phyloP scores from a whole-genome alignment of 2,329 filamentous ascomycete genomes.

The Lasiodiplodia theobromae region DNA sequence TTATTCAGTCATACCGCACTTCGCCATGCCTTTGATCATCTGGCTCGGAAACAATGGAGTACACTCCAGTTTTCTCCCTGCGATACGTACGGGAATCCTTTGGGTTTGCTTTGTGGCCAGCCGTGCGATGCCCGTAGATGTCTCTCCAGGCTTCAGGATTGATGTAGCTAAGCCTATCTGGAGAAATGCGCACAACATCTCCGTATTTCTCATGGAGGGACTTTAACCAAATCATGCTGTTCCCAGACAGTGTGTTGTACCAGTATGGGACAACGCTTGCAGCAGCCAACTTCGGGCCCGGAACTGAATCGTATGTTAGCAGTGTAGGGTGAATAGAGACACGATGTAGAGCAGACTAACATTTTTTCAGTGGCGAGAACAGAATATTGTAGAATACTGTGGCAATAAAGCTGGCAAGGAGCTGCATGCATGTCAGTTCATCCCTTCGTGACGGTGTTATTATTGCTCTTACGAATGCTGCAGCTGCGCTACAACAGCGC shows the following conservation, averaged over 20 bases:
- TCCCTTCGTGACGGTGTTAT: too few relatives aligned
- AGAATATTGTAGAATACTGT: constrained; percentile 46
- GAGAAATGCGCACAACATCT: constrained; percentile 18
- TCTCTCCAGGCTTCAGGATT: constrained; percentile 28
- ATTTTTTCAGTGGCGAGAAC: constrained; percentile 52
- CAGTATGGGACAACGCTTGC: background rate
- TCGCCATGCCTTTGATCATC: constrained; percentile 30
- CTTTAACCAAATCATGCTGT: background rate
- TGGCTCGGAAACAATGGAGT: constrained; percentile 39
- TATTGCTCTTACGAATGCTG: too few relatives aligned
- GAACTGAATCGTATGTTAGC: background rate
- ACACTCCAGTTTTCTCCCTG: constrained; percentile 41
- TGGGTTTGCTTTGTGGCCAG: constrained; percentile 30
- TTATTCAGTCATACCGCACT: too few relatives aligned
- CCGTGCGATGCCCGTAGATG: constrained; percentile 29
- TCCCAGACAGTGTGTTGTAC: background rate
- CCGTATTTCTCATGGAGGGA: constrained; percentile 27
- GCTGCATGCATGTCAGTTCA: background rate
- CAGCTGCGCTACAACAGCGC: too few relatives aligned
- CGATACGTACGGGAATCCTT: constrained; percentile 36
- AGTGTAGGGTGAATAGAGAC: background rate
- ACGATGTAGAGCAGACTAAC: background rate
- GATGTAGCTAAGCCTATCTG: constrained; percentile 20
- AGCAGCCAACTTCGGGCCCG: constrained; percentile 22
- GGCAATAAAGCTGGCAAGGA: background rate